A percentile compares a stretch with the other conserved stretches of the same genome.
These are phyloP conservation scores for Pseudogymnoascus sp. DNA, from an alignment of 2,329 filamentous ascomycete species.

Conservation along the genomic window DNA sequence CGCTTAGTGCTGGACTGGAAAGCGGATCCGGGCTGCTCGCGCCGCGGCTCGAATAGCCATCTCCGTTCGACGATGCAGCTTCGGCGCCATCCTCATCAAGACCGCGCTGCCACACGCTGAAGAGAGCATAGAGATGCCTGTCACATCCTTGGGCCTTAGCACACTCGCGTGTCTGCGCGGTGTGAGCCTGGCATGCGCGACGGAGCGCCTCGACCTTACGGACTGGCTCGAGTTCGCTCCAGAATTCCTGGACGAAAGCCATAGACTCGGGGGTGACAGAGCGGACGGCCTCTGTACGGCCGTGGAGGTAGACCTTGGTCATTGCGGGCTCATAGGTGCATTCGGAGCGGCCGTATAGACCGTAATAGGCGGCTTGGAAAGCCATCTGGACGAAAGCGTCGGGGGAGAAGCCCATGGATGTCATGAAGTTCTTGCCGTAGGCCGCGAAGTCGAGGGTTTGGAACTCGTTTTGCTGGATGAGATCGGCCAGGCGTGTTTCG, in stretches of 20 bases:
- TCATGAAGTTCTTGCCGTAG: slow-evolving; percentile 97
- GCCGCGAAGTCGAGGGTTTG: slow-evolving; percentile 78
- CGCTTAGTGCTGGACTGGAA: neutral
- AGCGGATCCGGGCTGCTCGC: slow-evolving; percentile 28
- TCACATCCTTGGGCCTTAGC: slow-evolving; percentile 88
- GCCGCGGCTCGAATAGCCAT: slow-evolving; percentile 51
- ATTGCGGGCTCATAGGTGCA: slow-evolving; percentile 97
- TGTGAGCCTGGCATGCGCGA: slow-evolving; percentile 77
- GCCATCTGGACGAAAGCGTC: slow-evolving; percentile 99
- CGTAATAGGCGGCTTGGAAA: slow-evolving; percentile 96
- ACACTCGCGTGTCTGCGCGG: slow-evolving; percentile 71
- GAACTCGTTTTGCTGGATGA: slow-evolving; percentile 96
- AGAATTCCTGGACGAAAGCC: slow-evolving; percentile 89
- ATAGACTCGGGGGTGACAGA: slow-evolving; percentile 75
- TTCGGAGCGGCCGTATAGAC: slow-evolving; percentile 86
- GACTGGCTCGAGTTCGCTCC: slow-evolving; percentile 78
- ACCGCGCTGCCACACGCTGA: slow-evolving; percentile 87
- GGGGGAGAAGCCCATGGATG: slow-evolving; percentile 90
- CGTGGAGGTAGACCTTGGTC: slow-evolving; percentile 91
- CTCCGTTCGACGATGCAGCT: slow-evolving; percentile 43
- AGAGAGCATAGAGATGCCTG: slow-evolving; percentile 85
- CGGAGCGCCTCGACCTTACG: slow-evolving; percentile 80
- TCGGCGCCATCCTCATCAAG: slow-evolving; percentile 63
- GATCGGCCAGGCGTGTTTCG: slow-evolving; percentile 84
- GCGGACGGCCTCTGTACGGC: slow-evolving; percentile 87